Base-by-base conservation (phyloP, 345 rosid genomes). In the Mangifera indica region DNA sequence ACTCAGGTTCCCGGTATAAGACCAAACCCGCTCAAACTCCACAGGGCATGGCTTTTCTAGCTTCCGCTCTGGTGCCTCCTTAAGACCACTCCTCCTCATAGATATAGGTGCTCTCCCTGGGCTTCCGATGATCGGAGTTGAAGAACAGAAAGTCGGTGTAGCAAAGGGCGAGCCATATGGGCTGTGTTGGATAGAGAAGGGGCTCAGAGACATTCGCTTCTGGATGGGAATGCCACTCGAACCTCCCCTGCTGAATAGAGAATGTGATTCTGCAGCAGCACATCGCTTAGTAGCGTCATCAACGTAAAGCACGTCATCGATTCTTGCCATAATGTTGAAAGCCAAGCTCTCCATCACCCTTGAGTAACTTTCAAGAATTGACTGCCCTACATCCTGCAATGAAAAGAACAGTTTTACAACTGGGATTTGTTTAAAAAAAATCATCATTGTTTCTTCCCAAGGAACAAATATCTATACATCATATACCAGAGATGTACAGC, bases 311-410 rank as follows among this genome's bases (percentile, higher is more conserved):
- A 96, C 96, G 67, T 93, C 99, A 3, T 96, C 98, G 71, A 96
- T 91, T 79, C 98, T 96, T n/a, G 99, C 99, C 76, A 85, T 91
- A 52, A 93, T 86, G 85, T 96, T 96, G 84, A 96, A 93, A 60
- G 99, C 99, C 84, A 93, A 74, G 86, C 99, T 91, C 88, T 96
- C 99, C 91, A 87, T 88, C 60, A 96, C 99, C 82, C 99, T 87
- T 0, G 99, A 91, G 88, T 96, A 96, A 85, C 99, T 91, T 81
- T 93, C 98, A 2, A 96, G 90, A 70, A 96, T 93, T 2, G 98
- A 90, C 70, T 93, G 97, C 60, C 99, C 99, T 60, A 96, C 97
- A 84, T 96, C 99, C 98, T 96, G 86, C 75, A 77, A 56, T 10
- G 42, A 51, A 24, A 65, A 66, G 7, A 57, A 37, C n/a, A 48